Evolutionary conservation across 2,329 filamentous ascomycete genomes (phyloP).

Genomic region (Sporothrix pseudoabietina): DNA sequence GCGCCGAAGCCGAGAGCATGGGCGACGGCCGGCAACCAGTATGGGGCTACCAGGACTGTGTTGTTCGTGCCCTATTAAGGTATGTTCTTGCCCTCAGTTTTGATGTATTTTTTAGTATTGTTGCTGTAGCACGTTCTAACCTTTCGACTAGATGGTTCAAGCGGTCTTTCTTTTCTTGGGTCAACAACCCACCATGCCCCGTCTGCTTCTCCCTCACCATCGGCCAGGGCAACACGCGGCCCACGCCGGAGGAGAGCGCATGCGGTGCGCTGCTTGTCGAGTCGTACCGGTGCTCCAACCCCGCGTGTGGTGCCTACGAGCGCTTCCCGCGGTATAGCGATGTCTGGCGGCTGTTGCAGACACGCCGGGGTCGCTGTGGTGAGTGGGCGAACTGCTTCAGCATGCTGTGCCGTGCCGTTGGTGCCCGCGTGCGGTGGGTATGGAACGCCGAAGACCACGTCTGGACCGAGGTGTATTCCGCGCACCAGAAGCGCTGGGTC

Average conservation of each 20-base stretch:
- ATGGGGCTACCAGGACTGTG: slow-evolving; percentile 98
- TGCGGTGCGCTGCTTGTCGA: slow-evolving; percentile 87
- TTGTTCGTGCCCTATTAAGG: slow-evolving; percentile 83
- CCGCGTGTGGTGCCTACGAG: slow-evolving; percentile 75
- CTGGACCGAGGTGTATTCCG: slow-evolving; percentile 97
- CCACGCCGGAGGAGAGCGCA: slow-evolving; percentile 85
- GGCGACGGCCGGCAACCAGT: slow-evolving; percentile 76
- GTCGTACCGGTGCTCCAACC: slow-evolving; percentile 81
- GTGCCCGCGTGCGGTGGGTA: slow-evolving; percentile 90
- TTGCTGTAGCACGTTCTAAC: slow-evolving; percentile 23
- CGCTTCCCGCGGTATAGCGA: slow-evolving; percentile 91
- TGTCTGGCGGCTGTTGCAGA: slow-evolving; percentile 89
- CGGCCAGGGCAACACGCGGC: slow-evolving; percentile 77
- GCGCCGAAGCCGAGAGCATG: slow-evolving; percentile 85
- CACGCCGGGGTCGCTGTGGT: slow-evolving; percentile 79
- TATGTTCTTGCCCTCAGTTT: slow-evolving; percentile 48
- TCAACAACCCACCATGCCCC: slow-evolving; percentile 89
- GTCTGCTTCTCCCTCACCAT: slow-evolving; percentile 81
- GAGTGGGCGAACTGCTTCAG: slow-evolving; percentile 99
- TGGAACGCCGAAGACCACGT: slow-evolving; percentile 98
- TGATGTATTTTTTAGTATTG: not conserved
- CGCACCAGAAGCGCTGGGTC: slow-evolving; percentile 92
- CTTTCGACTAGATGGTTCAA: slow-evolving; percentile 78
- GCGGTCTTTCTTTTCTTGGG: slow-evolving; percentile 90
- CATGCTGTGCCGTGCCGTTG: slow-evolving; percentile 94